Base-by-base conservation (phyloP, 305 asterid species). In the Ilex paraguariensis region DNA sequence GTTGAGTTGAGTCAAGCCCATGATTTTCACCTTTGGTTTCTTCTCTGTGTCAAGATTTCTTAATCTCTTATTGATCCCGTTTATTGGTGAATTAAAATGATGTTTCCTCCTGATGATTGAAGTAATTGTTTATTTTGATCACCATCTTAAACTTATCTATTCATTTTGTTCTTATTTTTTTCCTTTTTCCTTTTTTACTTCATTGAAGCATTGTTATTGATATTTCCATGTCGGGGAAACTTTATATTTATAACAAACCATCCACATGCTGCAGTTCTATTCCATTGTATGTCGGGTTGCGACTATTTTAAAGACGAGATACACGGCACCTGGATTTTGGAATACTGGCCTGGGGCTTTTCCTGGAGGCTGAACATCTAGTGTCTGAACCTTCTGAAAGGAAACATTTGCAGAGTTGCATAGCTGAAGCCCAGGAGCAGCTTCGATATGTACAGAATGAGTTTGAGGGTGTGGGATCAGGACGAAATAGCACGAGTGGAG, bases 241-340 rank as follows among this genome's bases (percentile, higher is more conserved):
- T 21, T 21, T 21, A 21, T 21, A 21, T 21, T 21, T 21, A 1
- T 21, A 21, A 45, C 50, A 16, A 14, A 13, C 17, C 59, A 33
- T 61, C 14, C 51, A 15, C 14, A 28, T 39, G 59, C 79, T 81
- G 80, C 86, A 92, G 98, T 86, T 92, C 67, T 90, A 89, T 73
- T 62, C 83, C 31, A 84, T 70, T 50, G 73, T 92, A 42, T 84
- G 91, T 61, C 91, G 97, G 39, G 97, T 82, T 74, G 91, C 90
- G 33, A 87, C 96, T 71, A 72, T 92, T 67, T 77, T 92, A 79
- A 92, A 87, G 84, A 79, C 98, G 3, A 81, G 98, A 72, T 86
- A 92, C 76, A 92, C 98, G 7, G 74, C 95, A 28, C 94, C 90
- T 10, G 97, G 96, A 57, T 92, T 92, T 74, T 92, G 98, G 98